Evolutionary conservation across 331 rosid species (phyloP).

Genomic region (Rosa hybrid): DNA sequence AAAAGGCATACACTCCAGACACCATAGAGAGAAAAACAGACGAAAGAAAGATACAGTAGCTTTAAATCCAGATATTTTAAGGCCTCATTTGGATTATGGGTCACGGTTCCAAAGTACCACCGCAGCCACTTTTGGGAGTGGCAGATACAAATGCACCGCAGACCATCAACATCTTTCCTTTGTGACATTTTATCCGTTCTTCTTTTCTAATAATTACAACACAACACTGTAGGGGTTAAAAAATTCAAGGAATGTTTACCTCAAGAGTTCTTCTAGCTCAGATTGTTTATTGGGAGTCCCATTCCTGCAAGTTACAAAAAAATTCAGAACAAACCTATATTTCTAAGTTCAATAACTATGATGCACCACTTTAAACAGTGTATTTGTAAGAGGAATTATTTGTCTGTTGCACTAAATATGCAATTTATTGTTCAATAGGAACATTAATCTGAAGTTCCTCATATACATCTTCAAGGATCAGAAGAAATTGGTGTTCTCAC

Average conservation of each 20-base stretch:
- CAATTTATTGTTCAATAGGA: not conserved
- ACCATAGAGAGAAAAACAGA: not conserved
- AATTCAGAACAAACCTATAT: constrained; percentile 4
- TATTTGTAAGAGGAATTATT: not conserved
- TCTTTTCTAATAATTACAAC: not conserved
- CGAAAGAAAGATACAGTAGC: no score
- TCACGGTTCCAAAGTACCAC: not conserved
- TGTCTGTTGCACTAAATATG: not conserved
- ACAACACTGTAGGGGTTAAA: constrained; percentile 5
- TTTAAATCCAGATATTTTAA: no score
- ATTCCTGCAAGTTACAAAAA: constrained; percentile 53
- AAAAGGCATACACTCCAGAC: not conserved
- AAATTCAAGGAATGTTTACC: constrained; percentile 45
- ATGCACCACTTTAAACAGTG: not conserved
- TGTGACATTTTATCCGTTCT: not conserved
- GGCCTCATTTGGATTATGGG: not conserved
- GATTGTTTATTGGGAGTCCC: constrained; percentile 41
- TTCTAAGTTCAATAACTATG: not conserved
- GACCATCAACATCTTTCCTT: not conserved
- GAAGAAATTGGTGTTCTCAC: not conserved
- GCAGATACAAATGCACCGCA: not conserved
- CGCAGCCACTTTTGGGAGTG: not conserved
- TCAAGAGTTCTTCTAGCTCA: constrained; percentile 71
- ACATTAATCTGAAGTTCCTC: not conserved
- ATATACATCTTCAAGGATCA: not conserved